Base-by-base conservation (phyloP, 495 filamentous ascomycete species). In the Podospora pseudocomata region DNA sequence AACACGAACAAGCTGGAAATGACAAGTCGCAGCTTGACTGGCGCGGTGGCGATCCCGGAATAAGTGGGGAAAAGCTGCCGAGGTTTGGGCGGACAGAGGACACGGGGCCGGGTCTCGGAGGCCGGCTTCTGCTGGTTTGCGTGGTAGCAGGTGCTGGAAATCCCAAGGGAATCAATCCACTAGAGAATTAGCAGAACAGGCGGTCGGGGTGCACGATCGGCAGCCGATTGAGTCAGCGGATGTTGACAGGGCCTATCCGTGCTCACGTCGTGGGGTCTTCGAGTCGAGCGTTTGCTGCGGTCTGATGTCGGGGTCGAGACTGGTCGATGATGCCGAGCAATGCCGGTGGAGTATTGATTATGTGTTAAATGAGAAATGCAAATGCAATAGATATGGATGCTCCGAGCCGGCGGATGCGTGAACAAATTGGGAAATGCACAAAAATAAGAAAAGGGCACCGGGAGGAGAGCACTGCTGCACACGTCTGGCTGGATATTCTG, bases 401-500 rank as follows among this genome's bases (percentile, higher is more conserved):
- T 65, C 69, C 69, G 69, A 63, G 20, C 69, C 69, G 63, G 69
- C 69, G 69, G 69, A 66, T 59, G 28, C 27, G 59, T 28, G 20
- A 20, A 18, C 19, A 32, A 30, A 58, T 61, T 2, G 28, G 55
- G 26, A 60, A 64, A 54, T 66, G 5, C 63, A 71, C 16, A 57
- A 39, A 57, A 61, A 67, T 63, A 53, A 67, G 23, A 60, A 63
- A 58, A 67, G 39, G 56, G 30, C 68, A 66, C 66, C 56, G 20
- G 39, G 65, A 56, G 16, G 32, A 58, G 20, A 55, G 54, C 34
- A 66, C 18, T 61, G 67, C 62, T 70, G 70, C 67, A 67, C 23
- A 65, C 60, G 70, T 68, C 56, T 69, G 54, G 69, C 44, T 69
- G 54, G 70, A 61, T 73, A 74, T 73, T 77, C 73, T 75, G 34